Evolutionary conservation across 805 yeast species (phyloP).

Genomic region (Nadsonia fulvescens): DNA sequence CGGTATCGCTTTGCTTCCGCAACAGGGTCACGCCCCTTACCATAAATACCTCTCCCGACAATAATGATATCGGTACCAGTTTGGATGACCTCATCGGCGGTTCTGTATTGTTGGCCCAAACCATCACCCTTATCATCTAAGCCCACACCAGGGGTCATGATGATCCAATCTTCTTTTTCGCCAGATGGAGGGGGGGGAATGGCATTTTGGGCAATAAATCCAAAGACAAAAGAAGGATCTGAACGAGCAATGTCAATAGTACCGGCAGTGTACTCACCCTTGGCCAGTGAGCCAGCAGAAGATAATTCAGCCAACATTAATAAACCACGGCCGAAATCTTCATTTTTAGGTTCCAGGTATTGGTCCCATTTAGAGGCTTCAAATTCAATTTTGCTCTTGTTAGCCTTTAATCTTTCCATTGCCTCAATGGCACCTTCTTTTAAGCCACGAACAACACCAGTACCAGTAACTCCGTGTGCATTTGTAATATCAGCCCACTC

Average conservation of each 20-base stretch:
- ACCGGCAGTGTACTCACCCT: constrained; percentile 72
- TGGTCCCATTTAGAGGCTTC: constrained; percentile 1
- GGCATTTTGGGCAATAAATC: constrained; percentile 84
- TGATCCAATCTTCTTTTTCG: constrained; percentile 85
- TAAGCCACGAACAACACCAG: constrained; percentile 79
- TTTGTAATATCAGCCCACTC: constrained; percentile 94
- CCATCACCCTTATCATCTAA: constrained; percentile 92
- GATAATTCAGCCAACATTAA: constrained; percentile 92
- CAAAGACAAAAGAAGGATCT: constrained; percentile 82
- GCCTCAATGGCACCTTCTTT: constrained; percentile 57
- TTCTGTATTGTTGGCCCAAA: constrained; percentile 90
- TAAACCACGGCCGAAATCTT: constrained; percentile 38
- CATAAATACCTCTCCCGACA: constrained; percentile 96
- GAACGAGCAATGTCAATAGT: constrained; percentile 81
- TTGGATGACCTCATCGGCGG: constrained; percentile 66
- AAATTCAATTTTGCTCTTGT: constrained; percentile 1
- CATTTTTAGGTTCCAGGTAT: constrained; percentile 3
- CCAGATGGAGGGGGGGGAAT: constrained; percentile 50
- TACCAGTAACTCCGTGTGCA: constrained; percentile 95
- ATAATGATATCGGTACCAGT: constrained; percentile 90
- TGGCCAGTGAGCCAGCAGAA: constrained; percentile 83
- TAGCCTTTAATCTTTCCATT: constrained; percentile 30
- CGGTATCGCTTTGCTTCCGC: constrained; percentile 79
- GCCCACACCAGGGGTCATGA: constrained; percentile 98
- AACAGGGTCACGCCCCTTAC: constrained; percentile 80